Base-by-base conservation (phyloP, 495 filamentous ascomycete species). In the Daldinia loculata region DNA sequence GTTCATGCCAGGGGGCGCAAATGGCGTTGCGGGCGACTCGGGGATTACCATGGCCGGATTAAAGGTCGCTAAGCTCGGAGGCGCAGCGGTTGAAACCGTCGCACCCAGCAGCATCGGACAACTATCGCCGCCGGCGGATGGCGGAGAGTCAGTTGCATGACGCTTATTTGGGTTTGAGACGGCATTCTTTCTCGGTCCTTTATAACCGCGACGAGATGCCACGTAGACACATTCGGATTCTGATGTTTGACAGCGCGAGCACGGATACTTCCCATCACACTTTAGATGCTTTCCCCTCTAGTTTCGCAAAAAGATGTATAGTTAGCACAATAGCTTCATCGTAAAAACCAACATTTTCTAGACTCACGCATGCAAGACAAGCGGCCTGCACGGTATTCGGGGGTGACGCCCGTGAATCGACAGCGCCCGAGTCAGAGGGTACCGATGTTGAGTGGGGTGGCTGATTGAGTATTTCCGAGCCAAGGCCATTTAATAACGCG, bases 271-370 rank as follows among this genome's bases (percentile, higher is more conserved):
- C 26, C 84, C 84, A 63, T 85, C 81, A 69, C 84, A 85, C 68
- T 84, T 85, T 61, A 85, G 77, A 71, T 85, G 84, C 66, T 85
- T 85, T 64, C 56, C 72, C 52, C 84, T 80, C 83, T 85, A 72
- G 62, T 41, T 63, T 66, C 34, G 34, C 51, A 53, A 67, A 39
- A 50, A 70, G 15, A 64, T 17, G 6, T n/a, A 22, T 52, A 41
- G 68, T 75, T 30, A 74, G 67, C 62, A 51, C 27, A 36, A n/a
- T 30, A 19, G 17, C 12, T 51, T 41, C 29, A 53, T 51, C 52
- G 56, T 43, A 15, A 61, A 51, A 52, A 9, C 17, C 14, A 19
- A 26, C 17, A 29, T 51, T 43, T 7, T 27, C 4, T 29, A 41
- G 58, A 84, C 82, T 79, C 74, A 84, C 82, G 75, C 82, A 84